Evolutionary conservation across 306 rosid species (phyloP).

Genomic region (Lupinus albus): DNA sequence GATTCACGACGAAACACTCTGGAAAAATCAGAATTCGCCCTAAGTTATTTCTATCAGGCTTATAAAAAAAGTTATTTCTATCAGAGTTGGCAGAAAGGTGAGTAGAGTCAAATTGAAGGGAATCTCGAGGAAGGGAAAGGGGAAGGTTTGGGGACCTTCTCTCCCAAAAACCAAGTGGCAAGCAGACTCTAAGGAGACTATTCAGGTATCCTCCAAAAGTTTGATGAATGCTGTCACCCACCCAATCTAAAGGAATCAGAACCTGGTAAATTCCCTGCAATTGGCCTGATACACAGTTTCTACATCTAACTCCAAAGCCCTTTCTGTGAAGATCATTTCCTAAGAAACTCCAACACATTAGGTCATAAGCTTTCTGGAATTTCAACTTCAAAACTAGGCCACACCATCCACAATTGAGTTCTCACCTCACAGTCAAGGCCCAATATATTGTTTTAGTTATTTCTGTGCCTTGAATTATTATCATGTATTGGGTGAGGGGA

Average conservation of each 20-base stretch:
- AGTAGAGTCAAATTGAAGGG: neutral
- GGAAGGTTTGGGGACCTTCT: too few relatives aligned
- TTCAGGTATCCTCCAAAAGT: neutral
- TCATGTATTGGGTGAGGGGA: neutral
- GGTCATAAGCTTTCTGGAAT: neutral
- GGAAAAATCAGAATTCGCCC: neutral
- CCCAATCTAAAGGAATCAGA: neutral
- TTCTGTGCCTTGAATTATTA: conserved; percentile 12
- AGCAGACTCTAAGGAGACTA: conserved; percentile 6
- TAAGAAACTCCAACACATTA: neutral
- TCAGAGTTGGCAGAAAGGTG: neutral
- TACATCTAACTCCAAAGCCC: neutral
- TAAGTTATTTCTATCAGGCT: neutral
- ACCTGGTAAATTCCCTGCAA: neutral
- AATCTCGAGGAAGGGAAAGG: too few relatives aligned
- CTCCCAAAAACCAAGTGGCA: too few relatives aligned
- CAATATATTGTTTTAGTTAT: conserved; percentile 4
- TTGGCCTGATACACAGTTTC: conserved; percentile 13
- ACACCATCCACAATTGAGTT: conserved; percentile 2
- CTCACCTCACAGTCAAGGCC: neutral
- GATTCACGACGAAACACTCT: neutral
- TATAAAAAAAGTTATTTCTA: neutral
- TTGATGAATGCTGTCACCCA: conserved; percentile 11
- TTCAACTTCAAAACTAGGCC: conserved; percentile 28
- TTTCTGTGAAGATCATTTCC: conserved; percentile 28